phyloP scores from a whole-genome alignment of 495 filamentous ascomycete genomes.

The Tuber calosporum region DNA sequence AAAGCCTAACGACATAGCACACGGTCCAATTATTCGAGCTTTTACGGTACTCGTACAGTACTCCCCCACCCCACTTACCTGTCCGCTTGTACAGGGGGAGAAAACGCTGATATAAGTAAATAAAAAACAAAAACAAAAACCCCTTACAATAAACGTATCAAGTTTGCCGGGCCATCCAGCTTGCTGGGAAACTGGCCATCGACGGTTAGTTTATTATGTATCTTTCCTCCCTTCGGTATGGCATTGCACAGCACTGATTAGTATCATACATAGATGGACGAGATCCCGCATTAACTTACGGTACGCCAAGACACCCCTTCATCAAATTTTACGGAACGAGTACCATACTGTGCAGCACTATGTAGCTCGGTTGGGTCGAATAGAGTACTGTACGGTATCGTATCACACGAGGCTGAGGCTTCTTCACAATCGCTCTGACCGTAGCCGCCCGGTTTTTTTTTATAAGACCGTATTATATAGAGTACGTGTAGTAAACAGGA shows the following conservation, averaged over 20 bases:
- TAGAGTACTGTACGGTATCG: too few species aligned
- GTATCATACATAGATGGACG: background rate
- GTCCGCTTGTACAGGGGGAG: background rate
- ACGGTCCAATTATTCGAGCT: too few species aligned
- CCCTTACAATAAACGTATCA: background rate
- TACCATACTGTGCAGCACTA: too few species aligned
- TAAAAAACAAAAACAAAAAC: background rate
- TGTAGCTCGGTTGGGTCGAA: background rate
- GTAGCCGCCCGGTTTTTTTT: background rate
- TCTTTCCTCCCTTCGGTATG: background rate
- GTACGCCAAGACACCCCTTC: background rate
- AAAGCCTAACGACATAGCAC: too few species aligned
- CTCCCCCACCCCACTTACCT: background rate
- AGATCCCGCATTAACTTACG: background rate
- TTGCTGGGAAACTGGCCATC: background rate
- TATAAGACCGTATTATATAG: background rate
- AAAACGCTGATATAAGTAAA: background rate
- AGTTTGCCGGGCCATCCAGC: background rate
- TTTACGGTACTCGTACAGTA: too few species aligned
- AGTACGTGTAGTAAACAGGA: background rate
- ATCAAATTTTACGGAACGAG: background rate
- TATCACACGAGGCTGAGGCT: background rate
- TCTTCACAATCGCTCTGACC: background rate
- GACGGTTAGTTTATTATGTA: background rate
- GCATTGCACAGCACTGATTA: background rate